phyloP scores from a whole-genome alignment of 192 early-diverging fungal genomes.

The Coemansia sp. region DNA sequence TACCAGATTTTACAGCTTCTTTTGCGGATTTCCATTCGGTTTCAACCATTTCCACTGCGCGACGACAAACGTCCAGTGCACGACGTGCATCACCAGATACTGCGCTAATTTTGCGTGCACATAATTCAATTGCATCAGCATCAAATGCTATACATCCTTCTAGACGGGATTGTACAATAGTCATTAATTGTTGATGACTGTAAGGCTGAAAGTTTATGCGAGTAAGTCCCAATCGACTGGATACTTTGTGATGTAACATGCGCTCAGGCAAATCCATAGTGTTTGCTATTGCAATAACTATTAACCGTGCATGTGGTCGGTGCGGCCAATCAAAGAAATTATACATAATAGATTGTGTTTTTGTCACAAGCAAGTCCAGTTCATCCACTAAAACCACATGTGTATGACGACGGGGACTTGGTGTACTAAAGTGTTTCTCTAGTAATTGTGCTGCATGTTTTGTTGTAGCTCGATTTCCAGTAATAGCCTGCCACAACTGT shows the following conservation, averaged over 20 bases:
- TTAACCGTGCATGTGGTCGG: slow-evolving; percentile 73
- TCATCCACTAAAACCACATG: slow-evolving; percentile 93
- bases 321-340: slow-evolving; percentile 99
- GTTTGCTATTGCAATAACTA: slow-evolving; percentile 96
- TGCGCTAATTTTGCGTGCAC: slow-evolving; percentile 91
- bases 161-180: slow-evolving; percentile 82
- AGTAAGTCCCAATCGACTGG: slow-evolving; percentile 83
- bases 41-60: slow-evolving; percentile 73
- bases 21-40: slow-evolving; percentile 17
- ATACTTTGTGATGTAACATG: slow-evolving; percentile 83
- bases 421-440: slow-evolving; percentile 66
- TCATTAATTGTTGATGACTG: slow-evolving; percentile 76
- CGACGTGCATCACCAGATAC: slow-evolving; percentile 95
- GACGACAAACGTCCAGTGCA: slow-evolving; percentile 89
- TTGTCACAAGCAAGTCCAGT: slow-evolving; percentile 89
- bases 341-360: slow-evolving; percentile 91
- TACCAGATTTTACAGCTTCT: not conserved
- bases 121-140: slow-evolving; percentile 86
- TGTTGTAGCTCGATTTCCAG: slow-evolving; percentile 59
- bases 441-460: slow-evolving; percentile 78
- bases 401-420: slow-evolving; percentile 25
- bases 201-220: slow-evolving; percentile 95
- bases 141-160: slow-evolving; percentile 69
- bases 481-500: slow-evolving; percentile 74
- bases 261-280: slow-evolving; percentile 98